Evolutionary conservation across 306 rosid genomes (phyloP).

Genomic region (Herpetospermum pedunculosum): DNA sequence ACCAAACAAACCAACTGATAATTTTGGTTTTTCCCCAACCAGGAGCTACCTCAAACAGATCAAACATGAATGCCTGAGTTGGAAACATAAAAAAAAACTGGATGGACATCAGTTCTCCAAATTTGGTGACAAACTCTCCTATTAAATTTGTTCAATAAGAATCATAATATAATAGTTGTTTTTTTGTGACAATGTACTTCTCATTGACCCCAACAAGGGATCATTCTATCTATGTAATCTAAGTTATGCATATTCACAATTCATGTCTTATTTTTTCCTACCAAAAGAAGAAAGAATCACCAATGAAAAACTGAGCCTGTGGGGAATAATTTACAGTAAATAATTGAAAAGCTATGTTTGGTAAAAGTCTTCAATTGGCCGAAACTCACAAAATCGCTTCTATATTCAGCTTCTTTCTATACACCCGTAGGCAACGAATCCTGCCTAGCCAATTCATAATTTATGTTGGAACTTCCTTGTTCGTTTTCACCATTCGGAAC

Average conservation of each 20-base stretch:
- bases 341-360: not conserved
- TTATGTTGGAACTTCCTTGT: conserved; percentile 14
- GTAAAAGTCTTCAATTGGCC: not conserved
- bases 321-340: not conserved
- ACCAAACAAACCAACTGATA: not conserved
- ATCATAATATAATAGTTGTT: too few species aligned
- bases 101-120: not conserved
- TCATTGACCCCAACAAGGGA: not conserved
- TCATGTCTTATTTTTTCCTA: not conserved
- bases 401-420: not conserved
- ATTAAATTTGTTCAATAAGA: not conserved
- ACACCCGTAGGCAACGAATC: conserved; percentile 24
- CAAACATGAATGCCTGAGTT: not conserved
- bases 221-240: not conserved
- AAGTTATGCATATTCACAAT: not conserved
- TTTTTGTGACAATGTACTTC: not conserved
- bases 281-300: not conserved
- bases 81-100: not conserved
- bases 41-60: not conserved
- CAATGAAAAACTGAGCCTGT: not conserved
- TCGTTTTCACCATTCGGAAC: conserved; percentile 17
- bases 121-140: not conserved
- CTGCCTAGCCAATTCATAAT: conserved; percentile 36
- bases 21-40: not conserved
- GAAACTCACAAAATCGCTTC: not conserved